phyloP scores from a whole-genome alignment of 306 rosid genomes.

The Cicer chorassanicum region DNA sequence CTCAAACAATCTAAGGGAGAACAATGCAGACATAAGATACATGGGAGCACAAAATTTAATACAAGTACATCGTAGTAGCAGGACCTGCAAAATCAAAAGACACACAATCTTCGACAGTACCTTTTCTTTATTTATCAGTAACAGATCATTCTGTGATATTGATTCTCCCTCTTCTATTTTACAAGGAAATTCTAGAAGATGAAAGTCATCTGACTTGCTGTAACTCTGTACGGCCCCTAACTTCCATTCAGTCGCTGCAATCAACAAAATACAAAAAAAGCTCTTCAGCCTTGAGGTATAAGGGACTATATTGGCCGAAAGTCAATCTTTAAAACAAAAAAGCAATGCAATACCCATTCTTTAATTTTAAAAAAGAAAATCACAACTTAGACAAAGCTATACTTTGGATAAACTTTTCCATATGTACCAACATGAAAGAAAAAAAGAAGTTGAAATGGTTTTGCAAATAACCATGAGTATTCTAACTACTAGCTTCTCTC shows the following conservation, averaged over 20 bases:
- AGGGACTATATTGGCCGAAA: constrained; percentile 9
- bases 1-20: constrained; percentile 20
- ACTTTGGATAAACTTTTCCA: background rate
- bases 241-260: constrained; percentile 71
- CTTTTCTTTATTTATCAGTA: constrained; percentile 77
- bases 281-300: constrained; percentile 36
- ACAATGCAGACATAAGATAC: constrained; percentile 7
- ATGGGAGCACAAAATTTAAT: background rate
- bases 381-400: background rate
- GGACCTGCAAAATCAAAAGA: constrained; percentile 16
- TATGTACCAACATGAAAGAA: background rate
- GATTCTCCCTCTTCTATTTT: constrained; percentile 54
- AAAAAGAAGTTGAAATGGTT: background rate
- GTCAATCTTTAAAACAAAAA: constrained; percentile 25
- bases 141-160: constrained; percentile 74
- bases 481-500: background rate
- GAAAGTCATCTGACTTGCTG: constrained; percentile 74
- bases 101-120: constrained; percentile 49
- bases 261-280: background rate
- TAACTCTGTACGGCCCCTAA: constrained; percentile 65
- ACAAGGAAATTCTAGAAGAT: constrained; percentile 62
- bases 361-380: constrained; percentile 25
- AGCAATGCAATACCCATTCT: background rate
- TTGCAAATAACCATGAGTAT: constrained; percentile 6
- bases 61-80: background rate